Evolutionary conservation across 208 protist species (phyloP).

Genomic region (Acanthamoeba culbertsoni): DNA sequence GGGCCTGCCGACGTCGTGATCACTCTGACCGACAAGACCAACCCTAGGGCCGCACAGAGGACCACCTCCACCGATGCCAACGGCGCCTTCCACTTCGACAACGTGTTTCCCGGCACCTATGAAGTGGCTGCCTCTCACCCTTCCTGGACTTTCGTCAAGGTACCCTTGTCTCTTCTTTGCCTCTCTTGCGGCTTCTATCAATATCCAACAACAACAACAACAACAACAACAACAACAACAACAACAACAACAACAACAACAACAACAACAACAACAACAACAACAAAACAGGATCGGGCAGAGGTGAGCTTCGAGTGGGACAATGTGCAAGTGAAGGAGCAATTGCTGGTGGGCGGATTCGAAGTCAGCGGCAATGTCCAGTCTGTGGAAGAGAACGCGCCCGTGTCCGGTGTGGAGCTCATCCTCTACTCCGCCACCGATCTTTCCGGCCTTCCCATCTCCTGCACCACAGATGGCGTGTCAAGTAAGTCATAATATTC

Average conservation of each 20-base stretch:
- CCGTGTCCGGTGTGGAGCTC: constrained; percentile 50
- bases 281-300: neutral
- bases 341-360: constrained; percentile 13
- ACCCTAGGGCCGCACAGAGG: neutral
- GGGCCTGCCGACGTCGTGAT: neutral
- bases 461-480: neutral
- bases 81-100: constrained; percentile 49
- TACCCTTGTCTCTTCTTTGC: neutral
- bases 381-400: constrained; percentile 26
- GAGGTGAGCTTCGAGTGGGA: constrained; percentile 57
- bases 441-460: neutral
- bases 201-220: neutral
- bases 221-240: no score
- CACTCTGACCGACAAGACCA: constrained; percentile 19
- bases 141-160: constrained; percentile 49
- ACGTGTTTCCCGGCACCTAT: constrained; percentile 58
- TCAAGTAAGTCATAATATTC: neutral
- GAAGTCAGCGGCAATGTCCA: constrained; percentile 1
- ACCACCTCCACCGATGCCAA: neutral
- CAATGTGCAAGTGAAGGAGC: constrained; percentile 30
- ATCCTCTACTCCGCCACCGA: constrained; percentile 34
- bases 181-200: neutral
- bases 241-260: no score
- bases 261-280: no score
- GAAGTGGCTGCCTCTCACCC: constrained; percentile 39